phyloP scores from a whole-genome alignment of 345 rosid species.

The Syzygium jambos region DNA sequence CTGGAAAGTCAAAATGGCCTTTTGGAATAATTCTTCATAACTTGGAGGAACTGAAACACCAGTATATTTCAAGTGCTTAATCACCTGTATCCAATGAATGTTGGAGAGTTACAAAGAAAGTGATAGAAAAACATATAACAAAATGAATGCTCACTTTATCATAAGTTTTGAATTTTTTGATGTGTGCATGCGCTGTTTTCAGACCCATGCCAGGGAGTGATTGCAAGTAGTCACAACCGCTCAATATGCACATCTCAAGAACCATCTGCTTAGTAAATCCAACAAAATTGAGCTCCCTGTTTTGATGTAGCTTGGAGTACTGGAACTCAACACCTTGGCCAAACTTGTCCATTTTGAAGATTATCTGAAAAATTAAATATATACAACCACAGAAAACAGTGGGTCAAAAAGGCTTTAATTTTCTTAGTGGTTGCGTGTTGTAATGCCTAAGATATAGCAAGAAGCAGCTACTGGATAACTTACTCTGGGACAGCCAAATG shows the following conservation, averaged over 20 bases:
- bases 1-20: constrained; percentile 81
- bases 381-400: background rate
- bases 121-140: background rate
- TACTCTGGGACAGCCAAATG: constrained; percentile 96
- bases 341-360: constrained; percentile 94
- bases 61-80: constrained; percentile 83
- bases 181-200: constrained; percentile 86
- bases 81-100: constrained; percentile 41
- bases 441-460: background rate
- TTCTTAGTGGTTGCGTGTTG: background rate
- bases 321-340: constrained; percentile 90
- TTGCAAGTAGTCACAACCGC: constrained; percentile 95
- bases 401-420: background rate
- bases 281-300: constrained; percentile 54
- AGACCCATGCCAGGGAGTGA: constrained; percentile 95
- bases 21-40: constrained; percentile 82
- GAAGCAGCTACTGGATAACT: constrained; percentile 16
- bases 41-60: constrained; percentile 65
- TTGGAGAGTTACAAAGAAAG: background rate
- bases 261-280: constrained; percentile 81
- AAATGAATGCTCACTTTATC: constrained; percentile 44
- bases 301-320: constrained; percentile 51
- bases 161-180: constrained; percentile 67
- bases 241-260: constrained; percentile 96
- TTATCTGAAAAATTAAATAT: constrained; percentile 36